These are phyloP conservation scores for Aspergillus mulundensis DNA, from an alignment of 495 filamentous ascomycete species.

Conservation along the genomic window DNA sequence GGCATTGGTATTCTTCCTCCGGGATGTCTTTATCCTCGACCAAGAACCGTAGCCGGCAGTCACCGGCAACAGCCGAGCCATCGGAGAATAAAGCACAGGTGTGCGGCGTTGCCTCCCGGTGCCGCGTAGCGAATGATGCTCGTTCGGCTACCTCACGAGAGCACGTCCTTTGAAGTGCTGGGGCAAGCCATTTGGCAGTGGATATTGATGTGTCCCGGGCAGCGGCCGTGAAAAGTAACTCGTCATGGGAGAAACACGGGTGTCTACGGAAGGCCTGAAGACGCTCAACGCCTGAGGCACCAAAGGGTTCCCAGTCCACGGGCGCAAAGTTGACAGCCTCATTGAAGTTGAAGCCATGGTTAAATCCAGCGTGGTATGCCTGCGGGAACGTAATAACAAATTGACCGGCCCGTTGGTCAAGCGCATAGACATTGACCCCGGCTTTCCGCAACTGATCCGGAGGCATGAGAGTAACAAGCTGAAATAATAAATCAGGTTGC, in stretches of 20 bases:
- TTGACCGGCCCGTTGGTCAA: conserved; percentile 93
- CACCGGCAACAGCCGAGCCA: conserved; percentile 22
- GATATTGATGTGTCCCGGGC: conserved; percentile 77
- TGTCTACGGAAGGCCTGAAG: conserved; percentile 85
- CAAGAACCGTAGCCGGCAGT: conserved; percentile 41
- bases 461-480: conserved; percentile 89
- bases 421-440: conserved; percentile 85
- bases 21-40: conserved; percentile 70
- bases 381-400: conserved; percentile 94
- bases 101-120: conserved; percentile 51
- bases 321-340: conserved; percentile 99
- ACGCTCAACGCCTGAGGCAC: conserved; percentile 78
- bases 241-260: conserved; percentile 96
- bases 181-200: conserved; percentile 91
- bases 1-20: conserved; percentile 87
- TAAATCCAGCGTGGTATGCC: conserved; percentile 90
- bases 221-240: conserved; percentile 86
- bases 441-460: conserved; percentile 94
- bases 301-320: conserved; percentile 93
- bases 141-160: conserved; percentile 68
- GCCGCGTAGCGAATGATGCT: conserved; percentile 60
- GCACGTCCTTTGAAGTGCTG: conserved; percentile 73
- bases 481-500: conserved; percentile 94
- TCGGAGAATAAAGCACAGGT: conserved; percentile 41
- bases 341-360: conserved; percentile 98